Percentiles rank a stretch among this genome's conserved stretches.
These are phyloP conservation scores for Fulvia fulva DNA, from an alignment of 2,329 filamentous ascomycete genomes.

Conservation along the genomic window DNA sequence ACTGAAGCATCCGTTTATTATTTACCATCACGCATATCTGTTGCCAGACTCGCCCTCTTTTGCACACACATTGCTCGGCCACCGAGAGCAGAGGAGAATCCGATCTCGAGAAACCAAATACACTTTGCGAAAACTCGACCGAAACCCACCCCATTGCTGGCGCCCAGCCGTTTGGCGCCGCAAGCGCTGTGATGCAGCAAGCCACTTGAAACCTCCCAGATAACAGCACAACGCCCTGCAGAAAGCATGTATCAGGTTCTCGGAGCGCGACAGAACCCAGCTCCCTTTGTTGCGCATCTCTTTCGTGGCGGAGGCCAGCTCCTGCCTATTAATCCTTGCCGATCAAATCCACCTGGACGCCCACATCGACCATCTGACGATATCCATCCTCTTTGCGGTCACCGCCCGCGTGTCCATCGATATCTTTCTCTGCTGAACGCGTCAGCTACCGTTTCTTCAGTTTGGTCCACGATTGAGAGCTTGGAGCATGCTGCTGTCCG, in stretches of 20 bases:
- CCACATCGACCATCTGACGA: conserved; percentile 27
- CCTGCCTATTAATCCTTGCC: conserved; percentile 16
- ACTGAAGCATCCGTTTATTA: neutral
- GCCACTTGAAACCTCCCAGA: conserved; percentile 2
- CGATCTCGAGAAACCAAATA: neutral
- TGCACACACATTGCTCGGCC: neutral
- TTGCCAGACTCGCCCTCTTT: conserved; percentile 18
- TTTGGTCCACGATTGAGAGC: conserved; percentile 26
- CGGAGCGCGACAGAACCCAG: neutral
- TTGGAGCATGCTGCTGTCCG: conserved; percentile 29
- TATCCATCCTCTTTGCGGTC: conserved; percentile 24
- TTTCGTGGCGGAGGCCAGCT: conserved; percentile 21
- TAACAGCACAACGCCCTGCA: neutral
- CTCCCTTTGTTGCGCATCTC: neutral
- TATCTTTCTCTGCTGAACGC: conserved; percentile 27
- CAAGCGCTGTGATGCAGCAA: neutral
- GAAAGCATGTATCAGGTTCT: conserved; percentile 1
- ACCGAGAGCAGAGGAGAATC: neutral
- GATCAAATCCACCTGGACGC: conserved; percentile 30
- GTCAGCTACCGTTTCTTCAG: conserved; percentile 25
- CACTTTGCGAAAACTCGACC: neutral
- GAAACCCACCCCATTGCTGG: conserved; percentile 5
- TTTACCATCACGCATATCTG: conserved; percentile 6
- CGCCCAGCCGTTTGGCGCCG: neutral
- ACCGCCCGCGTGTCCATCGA: conserved; percentile 20